Percentiles rank a stretch among this genome's conserved stretches.
Evolutionary conservation across 1,284 basidiomycete genomes (phyloP).

Genomic region (Pseudomicrostroma phylloplanum): DNA sequence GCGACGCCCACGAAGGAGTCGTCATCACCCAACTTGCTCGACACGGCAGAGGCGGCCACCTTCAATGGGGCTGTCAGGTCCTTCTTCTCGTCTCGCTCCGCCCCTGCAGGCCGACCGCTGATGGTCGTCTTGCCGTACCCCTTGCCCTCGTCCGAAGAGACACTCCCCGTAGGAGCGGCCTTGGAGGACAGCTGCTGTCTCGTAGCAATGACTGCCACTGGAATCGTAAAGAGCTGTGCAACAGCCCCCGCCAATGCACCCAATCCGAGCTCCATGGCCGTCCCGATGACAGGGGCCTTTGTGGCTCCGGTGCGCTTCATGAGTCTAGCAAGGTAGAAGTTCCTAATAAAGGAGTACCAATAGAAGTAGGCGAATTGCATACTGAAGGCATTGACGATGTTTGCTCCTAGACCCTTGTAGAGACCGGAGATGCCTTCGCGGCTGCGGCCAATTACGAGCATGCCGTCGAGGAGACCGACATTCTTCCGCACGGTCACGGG

Average conservation of each 20-base stretch:
- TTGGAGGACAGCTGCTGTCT: conserved; percentile 66
- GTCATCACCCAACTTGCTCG: conserved; percentile 55
- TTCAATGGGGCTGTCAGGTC: not conserved
- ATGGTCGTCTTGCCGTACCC: not conserved
- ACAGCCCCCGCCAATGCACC: conserved; percentile 88
- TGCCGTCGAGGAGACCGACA: conserved; percentile 39
- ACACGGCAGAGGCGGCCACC: conserved; percentile 21
- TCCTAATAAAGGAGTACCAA: conserved; percentile 88
- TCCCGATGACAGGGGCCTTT: conserved; percentile 24
- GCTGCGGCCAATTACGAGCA: conserved; percentile 37
- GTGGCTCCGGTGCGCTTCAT: conserved; percentile 17
- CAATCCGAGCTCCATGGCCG: conserved; percentile 59
- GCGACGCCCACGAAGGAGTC: conserved; percentile 66
- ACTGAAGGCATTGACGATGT: conserved; percentile 97
- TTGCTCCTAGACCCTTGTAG: conserved; percentile 92
- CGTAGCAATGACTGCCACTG: conserved; percentile 93
- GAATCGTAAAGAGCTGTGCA: conserved; percentile 97
- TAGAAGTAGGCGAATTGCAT: conserved; percentile 95
- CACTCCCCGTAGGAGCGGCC: too few species aligned
- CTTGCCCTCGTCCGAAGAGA: not conserved
- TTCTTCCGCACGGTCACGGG: conserved; percentile 43
- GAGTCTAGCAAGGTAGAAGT: conserved; percentile 58
- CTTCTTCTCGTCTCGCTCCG: too few species aligned
- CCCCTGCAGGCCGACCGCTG: not conserved
- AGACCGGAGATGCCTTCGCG: conserved; percentile 58